phyloP scores from a whole-genome alignment of 768 basidiomycete species.

The Pleurotus cornucopiae region DNA sequence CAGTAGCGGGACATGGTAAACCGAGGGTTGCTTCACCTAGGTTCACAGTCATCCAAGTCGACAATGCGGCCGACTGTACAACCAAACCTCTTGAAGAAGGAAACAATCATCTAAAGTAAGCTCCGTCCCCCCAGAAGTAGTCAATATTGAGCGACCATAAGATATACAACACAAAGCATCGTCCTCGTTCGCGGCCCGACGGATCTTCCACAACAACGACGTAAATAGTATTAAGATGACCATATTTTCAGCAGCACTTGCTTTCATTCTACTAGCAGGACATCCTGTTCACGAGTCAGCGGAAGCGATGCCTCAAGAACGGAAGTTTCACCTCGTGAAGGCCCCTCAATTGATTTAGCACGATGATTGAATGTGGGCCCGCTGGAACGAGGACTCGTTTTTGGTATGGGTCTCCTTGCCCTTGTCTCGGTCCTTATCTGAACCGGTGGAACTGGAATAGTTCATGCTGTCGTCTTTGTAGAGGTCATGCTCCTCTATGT shows the following conservation, averaged over 20 bases:
- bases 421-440: slow-evolving; percentile 3
- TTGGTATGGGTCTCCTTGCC: not conserved
- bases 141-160: not conserved
- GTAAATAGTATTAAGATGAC: slow-evolving; percentile 1
- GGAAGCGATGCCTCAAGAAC: too few relatives aligned
- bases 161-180: not conserved
- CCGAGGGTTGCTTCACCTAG: too few relatives aligned
- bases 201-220: not conserved
- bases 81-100: too few relatives aligned
- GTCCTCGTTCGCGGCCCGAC: not conserved
- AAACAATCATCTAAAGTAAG: too few relatives aligned
- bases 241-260: not conserved
- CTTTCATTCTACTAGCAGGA: not conserved
- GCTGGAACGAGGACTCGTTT: not conserved
- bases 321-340: too few relatives aligned
- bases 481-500: slow-evolving; percentile 83
- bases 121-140: not conserved
- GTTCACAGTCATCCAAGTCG: too few relatives aligned
- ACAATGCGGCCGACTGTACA: too few relatives aligned
- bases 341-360: not conserved
- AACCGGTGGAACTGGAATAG: not conserved
- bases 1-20: too few relatives aligned
- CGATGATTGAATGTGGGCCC: not conserved
- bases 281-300: not conserved
- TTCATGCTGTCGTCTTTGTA: slow-evolving; percentile 60